Conservation (phyloP, 1,284 basidiomycete species). For the Naganishia albida region DNA sequence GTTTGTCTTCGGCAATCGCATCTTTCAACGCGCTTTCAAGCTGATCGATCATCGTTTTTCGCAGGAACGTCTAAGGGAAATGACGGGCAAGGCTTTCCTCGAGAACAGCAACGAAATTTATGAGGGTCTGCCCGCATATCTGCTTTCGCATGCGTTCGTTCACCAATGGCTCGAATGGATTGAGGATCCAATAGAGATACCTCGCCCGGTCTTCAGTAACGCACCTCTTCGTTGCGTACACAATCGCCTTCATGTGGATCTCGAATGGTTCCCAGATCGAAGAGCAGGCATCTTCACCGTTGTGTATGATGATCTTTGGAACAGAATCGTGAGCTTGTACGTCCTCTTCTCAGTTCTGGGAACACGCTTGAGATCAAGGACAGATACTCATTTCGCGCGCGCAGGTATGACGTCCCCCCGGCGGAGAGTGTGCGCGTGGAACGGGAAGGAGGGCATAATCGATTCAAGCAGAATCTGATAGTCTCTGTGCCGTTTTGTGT, state of each 20-base stretch:
- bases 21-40: not conserved
- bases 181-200: constrained; percentile 18
- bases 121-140: constrained; percentile 19
- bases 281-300: constrained; percentile 5
- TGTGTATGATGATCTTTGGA: constrained; percentile 12
- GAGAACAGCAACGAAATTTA: constrained; percentile 12
- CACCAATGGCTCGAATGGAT: constrained; percentile 23
- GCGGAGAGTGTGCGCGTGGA: constrained; percentile 4
- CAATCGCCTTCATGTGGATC: constrained; percentile 23
- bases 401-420: constrained; percentile 21
- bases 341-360: not conserved
- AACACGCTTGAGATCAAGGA: not conserved
- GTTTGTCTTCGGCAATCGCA: not conserved
- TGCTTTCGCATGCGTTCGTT: constrained; percentile 25
- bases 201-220: constrained; percentile 22
- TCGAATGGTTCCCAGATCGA: constrained; percentile 28
- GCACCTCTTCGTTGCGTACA: constrained; percentile 27
- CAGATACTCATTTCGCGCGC: not conserved
- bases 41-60: not conserved
- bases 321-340: constrained; percentile 7
- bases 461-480: not conserved
- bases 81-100: constrained; percentile 4
- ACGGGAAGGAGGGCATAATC: not conserved
- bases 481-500: constrained; percentile 9
- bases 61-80: constrained; percentile 9